A percentile compares a stretch with the other conserved stretches of the same genome.
phyloP scores from a whole-genome alignment of 83 land plant genomes.

The Thuja plicata region DNA sequence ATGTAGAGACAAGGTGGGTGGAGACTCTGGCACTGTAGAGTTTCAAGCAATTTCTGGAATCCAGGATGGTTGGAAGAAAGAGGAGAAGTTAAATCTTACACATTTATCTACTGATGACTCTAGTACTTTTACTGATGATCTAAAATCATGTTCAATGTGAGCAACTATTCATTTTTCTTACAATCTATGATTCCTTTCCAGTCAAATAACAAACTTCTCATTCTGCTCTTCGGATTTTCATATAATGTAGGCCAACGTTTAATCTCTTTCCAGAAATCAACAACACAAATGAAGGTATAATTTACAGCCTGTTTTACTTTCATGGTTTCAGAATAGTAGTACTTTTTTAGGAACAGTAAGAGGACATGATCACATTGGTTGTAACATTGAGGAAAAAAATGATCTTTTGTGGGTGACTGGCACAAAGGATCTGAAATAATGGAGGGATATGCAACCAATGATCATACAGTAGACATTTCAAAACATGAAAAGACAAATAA shows the following conservation, averaged over 20 bases:
- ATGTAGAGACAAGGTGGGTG: not conserved
- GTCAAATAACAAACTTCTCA: not conserved
- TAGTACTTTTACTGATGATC: not conserved
- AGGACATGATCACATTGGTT: not conserved
- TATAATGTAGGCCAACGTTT: conserved; percentile 26
- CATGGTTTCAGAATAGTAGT: not conserved
- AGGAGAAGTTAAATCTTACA: conserved; percentile 13
- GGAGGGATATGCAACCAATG: not conserved
- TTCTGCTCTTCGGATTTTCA: not conserved
- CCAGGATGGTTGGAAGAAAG: conserved; percentile 29
- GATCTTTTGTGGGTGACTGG: conserved; percentile 3
- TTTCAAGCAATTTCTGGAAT: conserved; percentile 22
- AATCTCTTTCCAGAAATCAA: conserved; percentile 12
- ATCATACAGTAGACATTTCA: not conserved
- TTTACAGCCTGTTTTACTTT: not conserved
- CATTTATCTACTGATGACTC: not conserved
- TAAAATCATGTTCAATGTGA: conserved; percentile 5
- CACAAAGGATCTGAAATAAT: not conserved
- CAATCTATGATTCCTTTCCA: not conserved
- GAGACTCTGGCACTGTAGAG: not conserved
- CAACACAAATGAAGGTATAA: not conserved
- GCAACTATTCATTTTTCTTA: not conserved
- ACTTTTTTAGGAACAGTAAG: not conserved
- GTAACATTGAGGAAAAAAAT: not conserved
- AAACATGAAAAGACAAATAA: conserved; percentile 6